phyloP scores from a whole-genome alignment of 768 basidiomycete species.

The Pulveroboletus frians region DNA sequence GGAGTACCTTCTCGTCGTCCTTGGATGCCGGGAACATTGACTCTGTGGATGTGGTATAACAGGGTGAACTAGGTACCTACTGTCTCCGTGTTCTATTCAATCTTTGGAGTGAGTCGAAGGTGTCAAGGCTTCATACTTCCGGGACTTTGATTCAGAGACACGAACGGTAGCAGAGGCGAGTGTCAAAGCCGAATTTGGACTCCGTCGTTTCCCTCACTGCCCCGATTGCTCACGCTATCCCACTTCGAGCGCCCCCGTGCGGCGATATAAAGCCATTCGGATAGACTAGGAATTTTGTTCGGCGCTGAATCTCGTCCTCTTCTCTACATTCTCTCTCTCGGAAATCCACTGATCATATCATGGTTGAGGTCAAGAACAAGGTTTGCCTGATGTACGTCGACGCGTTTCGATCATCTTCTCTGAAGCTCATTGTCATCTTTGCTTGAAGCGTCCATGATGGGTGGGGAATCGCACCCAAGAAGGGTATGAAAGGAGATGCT shows the following conservation, averaged over 20 bases:
- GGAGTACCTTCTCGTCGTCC: too few relatives aligned
- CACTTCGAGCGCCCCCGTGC: constrained; percentile 7
- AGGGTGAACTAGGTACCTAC: too few relatives aligned
- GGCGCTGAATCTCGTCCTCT: background rate
- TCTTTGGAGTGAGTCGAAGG: too few relatives aligned
- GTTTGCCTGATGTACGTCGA: constrained; percentile 79
- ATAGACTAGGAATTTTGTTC: constrained; percentile 1
- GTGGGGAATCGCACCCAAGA: constrained; percentile 74
- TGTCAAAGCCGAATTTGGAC: background rate
- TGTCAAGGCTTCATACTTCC: too few relatives aligned
- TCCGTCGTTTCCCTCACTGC: background rate
- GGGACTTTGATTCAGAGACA: too few relatives aligned
- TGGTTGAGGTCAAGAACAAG: constrained; percentile 71
- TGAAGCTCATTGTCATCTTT: background rate
- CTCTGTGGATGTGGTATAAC: too few relatives aligned
- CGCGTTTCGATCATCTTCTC: background rate
- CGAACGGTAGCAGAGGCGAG: too few relatives aligned
- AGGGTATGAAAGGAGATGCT: constrained; percentile 80
- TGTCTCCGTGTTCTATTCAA: too few relatives aligned
- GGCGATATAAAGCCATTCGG: background rate
- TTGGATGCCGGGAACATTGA: too few relatives aligned
- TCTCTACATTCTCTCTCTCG: background rate
- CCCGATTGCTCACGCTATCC: background rate
- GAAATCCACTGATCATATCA: constrained; percentile 10
- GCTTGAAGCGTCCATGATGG: constrained; percentile 83